These are phyloP conservation scores for Xylariaceae sp. DNA, from an alignment of 2,329 filamentous ascomycete genomes.

Conservation along the genomic window DNA sequence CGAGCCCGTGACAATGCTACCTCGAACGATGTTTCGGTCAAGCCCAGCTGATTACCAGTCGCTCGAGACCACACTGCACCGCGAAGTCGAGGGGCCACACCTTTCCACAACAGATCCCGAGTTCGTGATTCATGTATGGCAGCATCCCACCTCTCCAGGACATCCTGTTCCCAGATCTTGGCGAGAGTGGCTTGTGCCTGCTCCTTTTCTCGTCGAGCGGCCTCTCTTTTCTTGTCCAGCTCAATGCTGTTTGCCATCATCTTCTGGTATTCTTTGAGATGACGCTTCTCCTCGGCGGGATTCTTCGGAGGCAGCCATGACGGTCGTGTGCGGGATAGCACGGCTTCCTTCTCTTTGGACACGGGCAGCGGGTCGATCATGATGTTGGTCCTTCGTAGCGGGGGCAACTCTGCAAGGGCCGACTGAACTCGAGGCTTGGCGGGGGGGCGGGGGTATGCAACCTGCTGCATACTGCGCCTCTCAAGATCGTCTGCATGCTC, in stretches of 20 bases:
- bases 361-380: slow-evolving; percentile 82
- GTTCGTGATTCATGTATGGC: slow-evolving; percentile 67
- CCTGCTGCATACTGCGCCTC: slow-evolving; percentile 34
- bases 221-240: slow-evolving; percentile 57
- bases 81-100: slow-evolving; percentile 66
- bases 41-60: slow-evolving; percentile 68
- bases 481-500: slow-evolving; percentile 66
- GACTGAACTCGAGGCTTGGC: slow-evolving; percentile 56
- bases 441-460: slow-evolving; percentile 25
- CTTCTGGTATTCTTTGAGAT: slow-evolving; percentile 78
- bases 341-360: slow-evolving; percentile 82
- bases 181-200: slow-evolving; percentile 53
- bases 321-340: slow-evolving; percentile 73
- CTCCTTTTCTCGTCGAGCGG: slow-evolving; percentile 47
- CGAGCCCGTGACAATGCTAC: slow-evolving; percentile 66
- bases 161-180: slow-evolving; percentile 70
- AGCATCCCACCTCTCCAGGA: slow-evolving; percentile 71
- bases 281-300: slow-evolving; percentile 83
- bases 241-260: slow-evolving; percentile 68
- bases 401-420: slow-evolving; percentile 65
- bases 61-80: slow-evolving; percentile 67
- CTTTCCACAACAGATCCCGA: slow-evolving; percentile 78
- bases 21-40: slow-evolving; percentile 63
- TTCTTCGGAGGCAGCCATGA: slow-evolving; percentile 86
- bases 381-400: slow-evolving; percentile 68